Conservation (phyloP, 192 early-diverging fungal genomes). For the Radiomyces spectabilis region DNA sequence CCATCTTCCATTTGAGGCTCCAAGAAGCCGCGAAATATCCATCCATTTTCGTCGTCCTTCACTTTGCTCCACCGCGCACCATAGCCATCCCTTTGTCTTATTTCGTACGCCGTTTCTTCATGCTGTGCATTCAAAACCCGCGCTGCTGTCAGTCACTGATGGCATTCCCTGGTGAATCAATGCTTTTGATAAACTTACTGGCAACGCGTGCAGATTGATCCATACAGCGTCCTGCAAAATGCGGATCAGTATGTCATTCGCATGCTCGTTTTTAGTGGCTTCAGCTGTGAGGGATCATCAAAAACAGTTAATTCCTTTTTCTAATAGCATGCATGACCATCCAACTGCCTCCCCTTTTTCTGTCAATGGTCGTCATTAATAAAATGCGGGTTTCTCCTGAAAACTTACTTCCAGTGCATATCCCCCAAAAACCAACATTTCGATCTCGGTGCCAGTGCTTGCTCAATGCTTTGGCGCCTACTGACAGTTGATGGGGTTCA, state of each 20-base stretch:
- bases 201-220: conserved; percentile 23
- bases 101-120: conserved; percentile 11
- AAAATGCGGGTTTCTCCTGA: too few species aligned
- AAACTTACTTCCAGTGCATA: conserved; percentile 19
- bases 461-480: conserved; percentile 21
- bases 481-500: conserved; percentile 7
- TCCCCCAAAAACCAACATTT: conserved; percentile 15
- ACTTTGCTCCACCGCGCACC: conserved; percentile 10
- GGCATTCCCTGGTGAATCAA: too few species aligned
- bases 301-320: not conserved
- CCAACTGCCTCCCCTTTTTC: too few species aligned
- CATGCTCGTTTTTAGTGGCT: conserved; percentile 14
- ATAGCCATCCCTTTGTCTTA: conserved; percentile 15
- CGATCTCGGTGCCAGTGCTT: conserved; percentile 22
- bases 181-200: too few species aligned
- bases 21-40: conserved; percentile 21
- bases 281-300: not conserved
- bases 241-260: conserved; percentile 8
- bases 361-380: too few species aligned
- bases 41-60: not conserved
- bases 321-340: too few species aligned
- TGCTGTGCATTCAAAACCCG: too few species aligned
- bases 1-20: conserved; percentile 24
- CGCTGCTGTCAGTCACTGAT: too few species aligned
- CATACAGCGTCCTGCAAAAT: conserved; percentile 14